Base-by-base conservation (phyloP, 177 flowering plant species). In the Vitis hybrid region DNA sequence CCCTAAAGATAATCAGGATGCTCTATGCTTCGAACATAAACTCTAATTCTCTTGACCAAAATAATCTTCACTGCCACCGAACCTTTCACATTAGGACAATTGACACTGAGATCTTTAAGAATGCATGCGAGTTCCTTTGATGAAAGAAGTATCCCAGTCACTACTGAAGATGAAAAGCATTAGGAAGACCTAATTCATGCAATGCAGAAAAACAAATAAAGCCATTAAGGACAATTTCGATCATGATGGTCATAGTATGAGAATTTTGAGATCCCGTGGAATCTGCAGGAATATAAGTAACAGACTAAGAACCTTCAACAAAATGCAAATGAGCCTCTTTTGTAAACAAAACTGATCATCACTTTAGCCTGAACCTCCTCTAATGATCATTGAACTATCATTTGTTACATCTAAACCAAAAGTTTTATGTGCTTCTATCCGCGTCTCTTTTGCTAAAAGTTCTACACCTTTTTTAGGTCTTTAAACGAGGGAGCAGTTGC, bases 221-320 rank as follows among this genome's bases (percentile, higher is more conserved):
- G 99, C 93, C 99, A 74, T 89, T 93, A 86, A 93, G 98, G 72
- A 96, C 91, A 50, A 90, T 90, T 74, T 96, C 98, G 82, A 89
- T 96, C 99, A 96, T 92, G 53, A 96, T 85, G 67, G 99, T 93
- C 68, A 93, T 98, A 71, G 97, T 97, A 55, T 82, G 85, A 15
- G 89, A 78, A 72, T 81, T 84, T 54, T 82, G 92, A 5, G 90
- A 71, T 74, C 97, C 85, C 10, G 83, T 20, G 68, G 92, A 66
- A 68, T 92, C 90, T 49, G 88, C 81, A 56, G 97, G 89, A 14
- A 97, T 86, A 83, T 90, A 96, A 60, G 98, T 90, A 45, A 97
- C 98, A 80, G 97, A 90, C 8, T 95, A 69, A 96, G 93, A 56
- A 97, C 98, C 89, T 93, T 92, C 78, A 96, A 70, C 50, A 88